phyloP scores from a whole-genome alignment of 306 rosid species.

The Hylodesmum podocarpum region DNA sequence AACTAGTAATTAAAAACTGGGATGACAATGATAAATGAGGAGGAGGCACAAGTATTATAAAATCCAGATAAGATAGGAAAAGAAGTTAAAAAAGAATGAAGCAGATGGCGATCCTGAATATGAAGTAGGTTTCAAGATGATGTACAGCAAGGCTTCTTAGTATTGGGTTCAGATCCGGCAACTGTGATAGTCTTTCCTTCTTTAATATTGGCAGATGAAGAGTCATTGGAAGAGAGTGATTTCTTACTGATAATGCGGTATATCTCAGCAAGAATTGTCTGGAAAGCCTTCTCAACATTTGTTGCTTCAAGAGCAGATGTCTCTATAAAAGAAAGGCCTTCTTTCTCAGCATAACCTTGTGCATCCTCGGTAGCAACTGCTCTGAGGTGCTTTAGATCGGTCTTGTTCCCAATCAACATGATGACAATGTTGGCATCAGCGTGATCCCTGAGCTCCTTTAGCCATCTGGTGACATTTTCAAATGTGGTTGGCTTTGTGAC shows the following conservation, averaged over 20 bases:
- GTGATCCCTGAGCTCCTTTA: conserved; percentile 94
- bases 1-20: background rate
- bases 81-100: conserved; percentile 28
- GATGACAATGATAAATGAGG: background rate
- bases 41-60: conserved; percentile 16
- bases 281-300: conserved; percentile 90
- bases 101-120: no score
- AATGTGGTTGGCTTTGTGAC: conserved; percentile 83
- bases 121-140: conserved; percentile 34
- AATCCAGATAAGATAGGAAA: conserved; percentile 26
- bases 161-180: conserved; percentile 47
- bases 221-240: conserved; percentile 56
- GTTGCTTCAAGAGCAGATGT: conserved; percentile 90
- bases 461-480: conserved; percentile 88
- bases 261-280: conserved; percentile 74
- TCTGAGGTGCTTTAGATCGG: conserved; percentile 87
- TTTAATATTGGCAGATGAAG: conserved; percentile 51
- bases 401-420: conserved; percentile 91
- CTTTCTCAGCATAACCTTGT: conserved; percentile 80
- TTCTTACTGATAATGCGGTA: conserved; percentile 90
- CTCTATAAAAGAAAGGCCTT: conserved; percentile 88
- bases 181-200: conserved; percentile 75
- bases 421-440: conserved; percentile 89
- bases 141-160: conserved; percentile 80
- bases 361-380: conserved; percentile 91